A percentile compares a stretch with the other conserved stretches of the same genome.
Evolutionary conservation across 306 rosid species (phyloP).

Genomic region (Comarum palustre): DNA sequence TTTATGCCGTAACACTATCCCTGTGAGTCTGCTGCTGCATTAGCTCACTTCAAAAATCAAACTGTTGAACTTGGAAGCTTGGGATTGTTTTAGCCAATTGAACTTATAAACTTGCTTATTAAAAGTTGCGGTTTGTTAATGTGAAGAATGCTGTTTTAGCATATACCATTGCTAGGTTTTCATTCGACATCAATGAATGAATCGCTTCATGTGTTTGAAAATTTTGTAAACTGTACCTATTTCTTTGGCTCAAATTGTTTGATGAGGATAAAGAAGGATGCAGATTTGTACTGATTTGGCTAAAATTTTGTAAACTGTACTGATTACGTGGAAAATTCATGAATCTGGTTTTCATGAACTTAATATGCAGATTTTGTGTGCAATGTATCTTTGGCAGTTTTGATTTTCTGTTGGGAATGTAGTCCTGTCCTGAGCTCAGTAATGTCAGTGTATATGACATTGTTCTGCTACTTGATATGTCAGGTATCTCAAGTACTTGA

Average conservation of each 20-base stretch:
- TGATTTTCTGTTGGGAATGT: too few relatives aligned
- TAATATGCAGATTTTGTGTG: too few relatives aligned
- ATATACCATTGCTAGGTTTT: too few relatives aligned
- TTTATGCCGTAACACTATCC: not conserved
- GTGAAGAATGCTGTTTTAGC: too few relatives aligned
- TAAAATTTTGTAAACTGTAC: not conserved
- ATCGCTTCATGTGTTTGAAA: not conserved
- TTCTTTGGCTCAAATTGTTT: too few relatives aligned
- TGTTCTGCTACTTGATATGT: not conserved
- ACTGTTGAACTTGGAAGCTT: not conserved
- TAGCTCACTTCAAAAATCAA: too few relatives aligned
- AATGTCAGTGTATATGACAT: not conserved
- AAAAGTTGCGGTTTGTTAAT: too few relatives aligned
- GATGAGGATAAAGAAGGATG: not conserved
- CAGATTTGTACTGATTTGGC: too few relatives aligned
- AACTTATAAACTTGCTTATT: not conserved
- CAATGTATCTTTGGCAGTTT: not conserved
- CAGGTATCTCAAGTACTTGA: slow-evolving; percentile 79
- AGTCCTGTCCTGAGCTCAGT: not conserved
- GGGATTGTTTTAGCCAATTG: not conserved
- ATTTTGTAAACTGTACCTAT: too few relatives aligned
- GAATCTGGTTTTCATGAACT: not conserved
- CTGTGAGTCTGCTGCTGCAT: too few relatives aligned
- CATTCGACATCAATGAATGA: not conserved
- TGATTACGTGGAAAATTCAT: not conserved